Base-by-base conservation (phyloP, 2,329 filamentous ascomycete species). In the Colletotrichum navitas region DNA sequence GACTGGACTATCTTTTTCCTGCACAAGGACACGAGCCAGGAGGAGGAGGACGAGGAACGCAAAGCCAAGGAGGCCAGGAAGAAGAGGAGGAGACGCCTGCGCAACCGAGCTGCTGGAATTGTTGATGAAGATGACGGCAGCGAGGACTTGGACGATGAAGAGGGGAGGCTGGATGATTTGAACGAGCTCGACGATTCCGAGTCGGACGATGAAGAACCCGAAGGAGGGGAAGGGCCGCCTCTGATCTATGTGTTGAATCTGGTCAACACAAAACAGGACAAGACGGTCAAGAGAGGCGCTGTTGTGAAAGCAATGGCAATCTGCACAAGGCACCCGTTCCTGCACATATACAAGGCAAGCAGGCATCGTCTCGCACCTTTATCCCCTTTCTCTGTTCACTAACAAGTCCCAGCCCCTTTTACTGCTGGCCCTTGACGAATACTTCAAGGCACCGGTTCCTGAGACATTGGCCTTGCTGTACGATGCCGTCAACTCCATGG, bases 1-100 rank as follows among this genome's bases (percentile, higher is more conserved):
- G 96, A 99, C 81, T 99, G 96, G 96, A 99, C 96, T 52, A 97
- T 98, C 66, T 99, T 99, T 85, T 99, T 99, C 80, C 81, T 99
- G 68, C 96, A 99, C 84, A 98, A 98, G 81, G 96, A 99, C 80
- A 93, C 92, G 4, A 95, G 90, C 72, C 90, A 92, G 62, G 92
- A 93, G 71, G 93, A 95, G 68, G 95, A 97, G 72, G 93, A 94
- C 39, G 89, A 91, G 68, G 92, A 94, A 76, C 85, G 86, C 72
- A 85, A 84, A 66, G 85, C 85, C 49, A 91, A 88, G 74, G 84
- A 86, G 77, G 85, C 86, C 75, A 83, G 87, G 76, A 85, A 80
- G 66, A 84, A 81, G 75, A 82, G 82, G 78, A 86, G 89, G 67
- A 85, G 84, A 74, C 85, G 84, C 71, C 85, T 85, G 74, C 86